These are phyloP conservation scores for Xylaria sp. DNA, from an alignment of 2,329 filamentous ascomycete genomes.

Conservation along the genomic window DNA sequence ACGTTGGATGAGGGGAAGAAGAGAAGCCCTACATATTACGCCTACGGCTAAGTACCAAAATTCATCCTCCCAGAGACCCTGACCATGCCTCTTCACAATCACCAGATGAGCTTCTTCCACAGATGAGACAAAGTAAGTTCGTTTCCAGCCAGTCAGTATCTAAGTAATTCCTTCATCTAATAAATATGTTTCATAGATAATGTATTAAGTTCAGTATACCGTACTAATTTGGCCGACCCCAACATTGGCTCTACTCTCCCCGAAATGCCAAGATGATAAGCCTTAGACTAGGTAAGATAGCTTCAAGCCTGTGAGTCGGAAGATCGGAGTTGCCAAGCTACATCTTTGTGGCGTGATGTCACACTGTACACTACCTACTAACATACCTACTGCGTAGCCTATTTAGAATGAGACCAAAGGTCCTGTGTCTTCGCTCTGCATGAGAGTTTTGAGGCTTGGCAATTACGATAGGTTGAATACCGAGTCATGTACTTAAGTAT, in stretches of 20 bases:
- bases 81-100: not conserved
- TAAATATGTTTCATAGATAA: too few species aligned
- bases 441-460: not conserved
- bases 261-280: not conserved
- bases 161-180: not conserved
- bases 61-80: not conserved
- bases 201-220: too few species aligned
- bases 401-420: slow-evolving; percentile 5
- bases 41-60: not conserved
- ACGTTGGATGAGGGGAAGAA: slow-evolving; percentile 20
- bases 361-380: not conserved
- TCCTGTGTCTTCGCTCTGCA: not conserved
- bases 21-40: not conserved
- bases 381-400: not conserved
- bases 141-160: too few species aligned
- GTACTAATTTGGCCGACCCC: too few species aligned
- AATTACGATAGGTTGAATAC: slow-evolving; percentile 14
- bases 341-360: slow-evolving; percentile 7
- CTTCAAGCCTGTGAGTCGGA: slow-evolving; percentile 7
- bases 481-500: too few species aligned
- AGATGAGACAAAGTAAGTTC: too few species aligned
- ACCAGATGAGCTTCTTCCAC: slow-evolving; percentile 8
- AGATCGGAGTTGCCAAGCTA: slow-evolving; percentile 23
- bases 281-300: not conserved
- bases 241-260: not conserved